A percentile compares a stretch with the other conserved stretches of the same genome.
These are phyloP conservation scores for Akanthomyces dipterigenus DNA, from an alignment of 2,329 filamentous ascomycete species.

Conservation along the genomic window DNA sequence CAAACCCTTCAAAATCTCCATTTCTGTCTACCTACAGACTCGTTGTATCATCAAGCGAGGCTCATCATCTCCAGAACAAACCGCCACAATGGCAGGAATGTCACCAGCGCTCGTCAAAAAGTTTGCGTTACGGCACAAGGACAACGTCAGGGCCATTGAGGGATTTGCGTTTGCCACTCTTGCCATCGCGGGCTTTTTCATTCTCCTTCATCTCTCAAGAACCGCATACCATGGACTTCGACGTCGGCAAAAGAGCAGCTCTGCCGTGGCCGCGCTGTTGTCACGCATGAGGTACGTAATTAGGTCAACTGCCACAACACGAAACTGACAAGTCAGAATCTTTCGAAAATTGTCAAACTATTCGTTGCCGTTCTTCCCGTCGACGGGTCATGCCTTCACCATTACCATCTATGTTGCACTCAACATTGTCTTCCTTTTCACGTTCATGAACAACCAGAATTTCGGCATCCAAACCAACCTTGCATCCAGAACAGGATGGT, in stretches of 20 bases:
- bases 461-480: slow-evolving; percentile 27
- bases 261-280: background rate
- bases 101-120: background rate
- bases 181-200: background rate
- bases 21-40: background rate
- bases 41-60: background rate
- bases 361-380: slow-evolving; percentile 22
- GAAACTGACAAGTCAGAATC: slow-evolving; percentile 17
- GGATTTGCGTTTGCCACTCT: slow-evolving; percentile 2
- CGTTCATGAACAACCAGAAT: slow-evolving; percentile 25
- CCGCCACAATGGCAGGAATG: background rate
- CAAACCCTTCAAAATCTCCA: background rate
- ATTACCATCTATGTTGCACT: slow-evolving; percentile 25
- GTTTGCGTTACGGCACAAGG: background rate
- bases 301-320: background rate
- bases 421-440: slow-evolving; percentile 28
- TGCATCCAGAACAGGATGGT: slow-evolving; percentile 34
- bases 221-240: background rate
- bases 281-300: slow-evolving; percentile 1
- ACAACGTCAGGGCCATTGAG: slow-evolving; percentile 7
- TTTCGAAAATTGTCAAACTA: slow-evolving; percentile 22
- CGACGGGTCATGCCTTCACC: slow-evolving; percentile 26
- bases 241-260: background rate
- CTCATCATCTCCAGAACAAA: background rate
- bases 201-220: background rate